These are phyloP conservation scores for Collybiopsis luxurians DNA, from an alignment of 768 basidiomycete species.

Conservation along the genomic window DNA sequence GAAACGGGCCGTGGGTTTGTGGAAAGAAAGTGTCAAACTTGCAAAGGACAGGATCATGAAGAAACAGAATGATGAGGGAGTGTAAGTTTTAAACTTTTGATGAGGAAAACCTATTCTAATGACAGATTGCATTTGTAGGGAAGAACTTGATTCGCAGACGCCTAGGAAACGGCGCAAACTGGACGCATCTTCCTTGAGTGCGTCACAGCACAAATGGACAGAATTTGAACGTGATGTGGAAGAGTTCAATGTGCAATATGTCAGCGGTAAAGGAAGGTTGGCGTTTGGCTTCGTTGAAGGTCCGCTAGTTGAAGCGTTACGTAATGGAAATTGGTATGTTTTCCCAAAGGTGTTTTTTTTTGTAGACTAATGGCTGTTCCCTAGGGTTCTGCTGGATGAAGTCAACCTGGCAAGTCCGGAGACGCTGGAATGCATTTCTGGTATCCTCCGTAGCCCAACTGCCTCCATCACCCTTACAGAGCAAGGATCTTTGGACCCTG, in stretches of 20 bases:
- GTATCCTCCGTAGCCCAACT: slow-evolving; percentile 80
- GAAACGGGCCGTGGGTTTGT: slow-evolving; percentile 79
- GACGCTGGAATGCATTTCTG: slow-evolving; percentile 89
- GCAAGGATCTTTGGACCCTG: slow-evolving; percentile 84
- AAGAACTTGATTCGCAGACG: slow-evolving; percentile 31
- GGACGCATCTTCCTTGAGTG: slow-evolving; percentile 37
- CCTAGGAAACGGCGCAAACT: slow-evolving; percentile 75
- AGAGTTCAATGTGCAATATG: slow-evolving; percentile 85
- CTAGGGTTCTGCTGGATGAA: slow-evolving; percentile 92
- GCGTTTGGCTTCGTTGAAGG: slow-evolving; percentile 96
- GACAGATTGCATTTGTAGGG: slow-evolving; percentile 14
- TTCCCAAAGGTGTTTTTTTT: background rate
- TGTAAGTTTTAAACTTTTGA: slow-evolving; percentile 19
- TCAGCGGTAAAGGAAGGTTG: slow-evolving; percentile 85
- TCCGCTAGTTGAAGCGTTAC: slow-evolving; percentile 87
- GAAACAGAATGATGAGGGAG: slow-evolving; percentile 22
- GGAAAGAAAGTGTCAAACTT: slow-evolving; percentile 73
- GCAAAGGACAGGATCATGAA: slow-evolving; percentile 61
- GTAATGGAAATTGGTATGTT: slow-evolving; percentile 86
- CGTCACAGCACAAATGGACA: slow-evolving; percentile 59
- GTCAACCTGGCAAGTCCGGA: slow-evolving; percentile 94
- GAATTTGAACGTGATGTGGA: slow-evolving; percentile 64
- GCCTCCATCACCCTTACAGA: slow-evolving; percentile 93
- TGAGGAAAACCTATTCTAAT: background rate
- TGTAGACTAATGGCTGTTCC: background rate